phyloP scores from a whole-genome alignment of 352 stramenopile genomes.

The Globisporangium uncinulatum region DNA sequence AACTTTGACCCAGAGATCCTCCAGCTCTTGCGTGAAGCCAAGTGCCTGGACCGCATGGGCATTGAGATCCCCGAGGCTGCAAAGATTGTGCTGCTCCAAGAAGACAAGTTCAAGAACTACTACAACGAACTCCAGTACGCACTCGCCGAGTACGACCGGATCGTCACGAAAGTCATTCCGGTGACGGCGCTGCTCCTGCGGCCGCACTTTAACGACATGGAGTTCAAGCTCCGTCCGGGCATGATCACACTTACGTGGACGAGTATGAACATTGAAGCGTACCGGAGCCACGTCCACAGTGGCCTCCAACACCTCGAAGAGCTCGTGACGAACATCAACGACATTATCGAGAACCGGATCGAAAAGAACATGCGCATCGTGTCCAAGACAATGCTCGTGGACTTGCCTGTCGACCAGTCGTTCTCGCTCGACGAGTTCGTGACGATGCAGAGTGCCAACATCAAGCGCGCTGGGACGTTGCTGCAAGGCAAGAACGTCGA shows the following conservation, averaged over 20 bases:
- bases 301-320: constrained; percentile 96
- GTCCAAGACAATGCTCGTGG: constrained; percentile 95
- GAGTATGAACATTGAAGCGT: constrained; percentile 99
- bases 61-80: constrained; percentile 97
- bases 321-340: constrained; percentile 97
- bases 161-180: constrained; percentile 96
- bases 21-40: constrained; percentile 96
- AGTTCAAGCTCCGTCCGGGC: constrained; percentile 97
- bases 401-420: constrained; percentile 94
- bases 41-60: constrained; percentile 97
- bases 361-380: constrained; percentile 99
- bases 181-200: constrained; percentile 94
- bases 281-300: constrained; percentile 91
- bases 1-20: constrained; percentile 99
- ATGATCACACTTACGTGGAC: constrained; percentile 99
- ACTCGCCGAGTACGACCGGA: constrained; percentile 96
- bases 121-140: constrained; percentile 97
- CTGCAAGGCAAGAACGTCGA: constrained; percentile 98
- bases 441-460: constrained; percentile 94
- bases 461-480: constrained; percentile 85
- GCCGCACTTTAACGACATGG: constrained; percentile 99
- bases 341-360: constrained; percentile 99
- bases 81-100: constrained; percentile 97
- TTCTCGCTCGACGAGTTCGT: constrained; percentile 99
- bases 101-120: constrained; percentile 99